phyloP scores from a whole-genome alignment of 306 rosid species.

The Lotus japonicus region DNA sequence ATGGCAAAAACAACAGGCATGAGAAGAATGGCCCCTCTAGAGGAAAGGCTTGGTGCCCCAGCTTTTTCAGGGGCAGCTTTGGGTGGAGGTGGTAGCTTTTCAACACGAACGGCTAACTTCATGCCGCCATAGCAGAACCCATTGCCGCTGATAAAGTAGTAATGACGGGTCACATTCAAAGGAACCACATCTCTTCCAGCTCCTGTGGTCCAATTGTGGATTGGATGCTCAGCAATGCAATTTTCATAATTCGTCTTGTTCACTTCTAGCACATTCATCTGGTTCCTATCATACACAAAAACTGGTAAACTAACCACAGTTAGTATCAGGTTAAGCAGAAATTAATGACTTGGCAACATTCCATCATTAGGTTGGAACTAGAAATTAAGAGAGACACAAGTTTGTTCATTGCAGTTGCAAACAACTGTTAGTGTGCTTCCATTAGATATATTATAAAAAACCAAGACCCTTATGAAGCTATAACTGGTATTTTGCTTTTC shows the following conservation, averaged over 20 bases:
- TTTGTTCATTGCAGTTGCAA: not conserved
- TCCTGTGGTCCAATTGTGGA: constrained; percentile 76
- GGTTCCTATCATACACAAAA: constrained; percentile 95
- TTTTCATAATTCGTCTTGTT: constrained; percentile 73
- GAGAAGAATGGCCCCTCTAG: constrained; percentile 31
- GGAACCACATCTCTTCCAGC: constrained; percentile 96
- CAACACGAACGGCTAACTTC: constrained; percentile 69
- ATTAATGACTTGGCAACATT: not conserved
- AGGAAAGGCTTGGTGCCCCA: constrained; percentile 21
- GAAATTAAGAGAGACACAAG: not conserved
- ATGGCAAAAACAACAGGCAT: constrained; percentile 52
- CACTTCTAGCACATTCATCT: constrained; percentile 73
- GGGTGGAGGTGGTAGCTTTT: constrained; percentile 73
- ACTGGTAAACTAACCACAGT: constrained; percentile 27
- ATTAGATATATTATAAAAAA: not conserved
- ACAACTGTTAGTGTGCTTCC: not conserved
- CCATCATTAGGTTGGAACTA: not conserved
- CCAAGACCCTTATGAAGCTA: not conserved
- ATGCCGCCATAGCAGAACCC: constrained; percentile 90
- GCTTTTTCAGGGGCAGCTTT: constrained; percentile 29
- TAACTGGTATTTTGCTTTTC: not conserved
- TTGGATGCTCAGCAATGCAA: constrained; percentile 64
- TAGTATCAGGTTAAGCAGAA: not conserved
- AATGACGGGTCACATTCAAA: constrained; percentile 62
- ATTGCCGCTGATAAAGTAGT: constrained; percentile 75